phyloP scores from a whole-genome alignment of 75 land plant species.

The Cupressus sempervirens region DNA sequence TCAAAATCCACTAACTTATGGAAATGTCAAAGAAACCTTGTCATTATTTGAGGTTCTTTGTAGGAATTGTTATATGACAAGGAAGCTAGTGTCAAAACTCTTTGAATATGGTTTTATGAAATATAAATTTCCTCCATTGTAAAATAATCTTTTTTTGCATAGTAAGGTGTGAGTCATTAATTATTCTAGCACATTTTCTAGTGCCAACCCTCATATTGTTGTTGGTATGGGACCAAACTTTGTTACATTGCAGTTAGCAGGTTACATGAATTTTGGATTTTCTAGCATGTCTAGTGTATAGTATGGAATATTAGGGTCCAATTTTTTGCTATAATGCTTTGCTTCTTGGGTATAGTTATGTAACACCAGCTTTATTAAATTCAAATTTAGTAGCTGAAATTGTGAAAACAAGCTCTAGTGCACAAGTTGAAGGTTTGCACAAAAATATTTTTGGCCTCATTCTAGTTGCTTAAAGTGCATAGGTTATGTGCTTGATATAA shows the following conservation, averaged over 20 bases:
- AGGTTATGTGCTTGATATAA: neutral
- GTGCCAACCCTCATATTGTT: conserved; percentile 25
- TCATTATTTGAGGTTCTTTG: too few species aligned
- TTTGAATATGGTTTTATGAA: conserved; percentile 56
- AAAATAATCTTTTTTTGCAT: conserved; percentile 47
- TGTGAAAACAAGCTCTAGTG: conserved; percentile 41
- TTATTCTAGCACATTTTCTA: conserved; percentile 43
- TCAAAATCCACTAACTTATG: too few species aligned
- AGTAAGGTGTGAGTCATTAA: conserved; percentile 41
- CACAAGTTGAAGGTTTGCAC: conserved; percentile 78
- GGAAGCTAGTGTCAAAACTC: conserved; percentile 31
- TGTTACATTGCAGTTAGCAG: conserved; percentile 31
- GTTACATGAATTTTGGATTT: conserved; percentile 45
- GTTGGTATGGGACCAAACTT: conserved; percentile 15
- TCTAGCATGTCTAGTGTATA: conserved; percentile 46
- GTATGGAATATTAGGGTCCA: conserved; percentile 62
- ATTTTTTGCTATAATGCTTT: conserved; percentile 40
- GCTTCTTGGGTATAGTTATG: conserved; percentile 34
- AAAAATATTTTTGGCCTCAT: neutral
- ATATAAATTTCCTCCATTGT: conserved; percentile 44
- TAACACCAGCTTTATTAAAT: conserved; percentile 19
- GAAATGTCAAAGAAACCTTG: too few species aligned
- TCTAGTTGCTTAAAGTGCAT: neutral
- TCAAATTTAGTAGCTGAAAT: conserved; percentile 33
- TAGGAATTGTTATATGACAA: too few species aligned